phyloP scores from a whole-genome alignment of 31 red algal species.

The Endocladia muricata region DNA sequence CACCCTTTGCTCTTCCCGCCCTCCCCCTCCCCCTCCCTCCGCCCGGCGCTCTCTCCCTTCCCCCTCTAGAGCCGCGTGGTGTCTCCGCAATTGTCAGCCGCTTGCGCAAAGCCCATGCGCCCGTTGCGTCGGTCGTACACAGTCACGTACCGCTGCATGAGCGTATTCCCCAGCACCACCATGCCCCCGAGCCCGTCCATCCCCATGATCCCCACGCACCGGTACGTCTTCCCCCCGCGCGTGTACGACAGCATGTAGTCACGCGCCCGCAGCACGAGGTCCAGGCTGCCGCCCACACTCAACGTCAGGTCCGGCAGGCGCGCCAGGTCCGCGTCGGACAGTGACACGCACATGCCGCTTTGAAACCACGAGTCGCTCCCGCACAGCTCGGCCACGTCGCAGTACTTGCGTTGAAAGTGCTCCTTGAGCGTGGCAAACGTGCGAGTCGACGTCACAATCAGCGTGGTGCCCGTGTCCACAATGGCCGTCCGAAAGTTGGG shows the following conservation, averaged over 20 bases:
- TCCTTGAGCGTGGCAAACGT: constrained; percentile 61
- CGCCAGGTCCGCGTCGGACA: constrained; percentile 61
- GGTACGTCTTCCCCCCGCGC: constrained; percentile 49
- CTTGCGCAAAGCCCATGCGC: constrained; percentile 80
- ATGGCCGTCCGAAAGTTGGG: constrained; percentile 79
- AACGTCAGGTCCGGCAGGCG: constrained; percentile 64
- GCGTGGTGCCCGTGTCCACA: constrained; percentile 92
- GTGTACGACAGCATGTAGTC: constrained; percentile 81
- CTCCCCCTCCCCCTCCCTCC: too few species aligned
- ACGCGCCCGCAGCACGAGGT: constrained; percentile 49
- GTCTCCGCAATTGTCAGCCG: constrained; percentile 52
- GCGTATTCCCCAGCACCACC: constrained; percentile 81
- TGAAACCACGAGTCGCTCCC: constrained; percentile 77
- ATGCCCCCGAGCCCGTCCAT: constrained; percentile 77
- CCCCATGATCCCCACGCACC: constrained; percentile 84
- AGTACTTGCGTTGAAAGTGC: constrained; percentile 69
- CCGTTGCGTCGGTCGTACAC: constrained; percentile 79
- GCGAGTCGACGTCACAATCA: constrained; percentile 67
- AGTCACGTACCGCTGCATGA: constrained; percentile 87
- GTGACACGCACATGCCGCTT: constrained; percentile 67
- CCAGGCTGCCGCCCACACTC: constrained; percentile 40
- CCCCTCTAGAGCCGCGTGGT: too few species aligned
- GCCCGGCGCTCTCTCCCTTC: too few species aligned
- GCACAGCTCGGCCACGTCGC: constrained; percentile 79
- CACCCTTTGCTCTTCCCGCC: too few species aligned